Base-by-base conservation (phyloP, 371 early-diverging fungal genomes). In the Mortierella sp. region DNA sequence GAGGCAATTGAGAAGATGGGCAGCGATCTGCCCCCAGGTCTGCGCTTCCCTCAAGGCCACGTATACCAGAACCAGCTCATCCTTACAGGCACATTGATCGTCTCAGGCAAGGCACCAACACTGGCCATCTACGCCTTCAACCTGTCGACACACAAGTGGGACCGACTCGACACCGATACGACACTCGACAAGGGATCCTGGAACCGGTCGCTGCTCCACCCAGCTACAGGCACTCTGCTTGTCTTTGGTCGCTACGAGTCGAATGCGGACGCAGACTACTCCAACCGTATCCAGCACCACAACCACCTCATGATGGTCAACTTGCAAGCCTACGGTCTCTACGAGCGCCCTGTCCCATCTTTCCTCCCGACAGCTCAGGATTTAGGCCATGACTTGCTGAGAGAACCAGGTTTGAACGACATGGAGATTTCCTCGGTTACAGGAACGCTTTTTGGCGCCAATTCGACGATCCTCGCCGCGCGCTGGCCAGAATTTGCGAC, bases 41-140 rank as follows among this genome's bases (percentile, higher is more conserved):
- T 90, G 73, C 81, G 92, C 43, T 92, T 92, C 70, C 92, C 92
- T 51, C 86, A 85, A n/a, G 91, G 90, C n/a, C 91, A 89, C 44
- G 78, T 72, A 37, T 77, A 72, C 53, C 86, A 86, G 55, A 86
- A 86, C 75, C 90, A 89, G 14, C 59, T 92, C 11, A 31, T 90
- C 14, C 67, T 89, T 73, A 87, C 89, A 1, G 88, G 91, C 34
- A 90, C 87, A 76, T 76, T 84, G 21, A 91, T 91, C 26, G 75
- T 83, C 1, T 77, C 81, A 3, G 90, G 89, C 43, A 73, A 76
- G 48, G 81, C 88, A 37, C 86, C 89, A 61, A 88, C 89, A 28
- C 71, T 92, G 80, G 85, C 90, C 55, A 77, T 92, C 34, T 92
- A 91, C 83, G 69, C 90, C 0, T 80, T 88, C 71, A 88, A 91